Base-by-base conservation (phyloP, 2,329 filamentous ascomycete genomes). In the Pyrenochaeta sp. region DNA sequence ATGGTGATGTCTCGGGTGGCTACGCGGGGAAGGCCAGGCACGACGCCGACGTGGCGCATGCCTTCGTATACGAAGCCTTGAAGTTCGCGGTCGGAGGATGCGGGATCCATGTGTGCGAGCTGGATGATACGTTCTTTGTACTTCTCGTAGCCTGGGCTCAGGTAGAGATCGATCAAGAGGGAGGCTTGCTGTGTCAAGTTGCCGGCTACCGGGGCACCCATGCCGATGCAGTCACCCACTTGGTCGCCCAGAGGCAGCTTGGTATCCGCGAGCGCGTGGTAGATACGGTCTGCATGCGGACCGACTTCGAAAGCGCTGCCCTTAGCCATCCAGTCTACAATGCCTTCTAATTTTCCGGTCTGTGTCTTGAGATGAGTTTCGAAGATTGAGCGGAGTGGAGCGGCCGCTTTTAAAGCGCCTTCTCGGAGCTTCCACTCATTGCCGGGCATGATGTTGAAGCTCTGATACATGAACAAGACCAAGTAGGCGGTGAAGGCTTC, bases 321-420 rank as follows among this genome's bases (percentile, higher is more conserved):
- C 46, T 74, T 73, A 25, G 72, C 72, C 62, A 73, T 67, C 70
- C 69, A 73, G 53, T 73, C 69, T 7, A 91, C 86, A 5, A 90
- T 79, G 19, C 85, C 82, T 59, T 74, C 71, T 3, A 67, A 60
- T 82, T 82, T 2, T 85, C 86, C 10, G 83, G 85, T 66, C 87
- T 84, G 30, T 83, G 83, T 54, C 91, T 79, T 5, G 86, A 84
- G 76, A 88, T 93, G 6, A 84, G 88, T 77, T 88, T 90, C 64
- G 83, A 85, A 0, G 86, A 67, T 94, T 89, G 7, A 87, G 74
- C 72, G 90, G 85, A 69, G 87, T 83, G 80, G 90, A 90, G 61
- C 91, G 83, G 71, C 84, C 82, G 15, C 72, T 62, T 80, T 78
- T 55, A 74, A 73, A 3, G 81, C 78, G 24, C 75, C 78, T 50